Evolutionary conservation across 1,139 yeast genomes (phyloP).

Genomic region (Suhomyces chickasaworum): DNA sequence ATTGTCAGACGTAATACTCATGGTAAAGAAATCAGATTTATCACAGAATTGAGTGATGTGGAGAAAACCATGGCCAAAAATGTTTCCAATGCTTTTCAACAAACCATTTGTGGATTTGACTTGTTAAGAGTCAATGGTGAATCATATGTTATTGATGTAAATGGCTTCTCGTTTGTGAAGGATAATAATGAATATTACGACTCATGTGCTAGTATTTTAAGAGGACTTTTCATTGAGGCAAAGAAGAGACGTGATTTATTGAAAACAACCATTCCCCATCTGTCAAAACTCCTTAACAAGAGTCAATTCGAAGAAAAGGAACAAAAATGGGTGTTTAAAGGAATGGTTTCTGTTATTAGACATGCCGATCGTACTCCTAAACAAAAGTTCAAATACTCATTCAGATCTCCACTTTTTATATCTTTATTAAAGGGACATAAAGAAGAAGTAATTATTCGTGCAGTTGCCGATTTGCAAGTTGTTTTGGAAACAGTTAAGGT

Average conservation of each 20-base stretch:
- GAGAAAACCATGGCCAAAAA: slow-evolving; percentile 80
- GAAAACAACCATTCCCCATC: slow-evolving; percentile 42
- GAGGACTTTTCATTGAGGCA: slow-evolving; percentile 69
- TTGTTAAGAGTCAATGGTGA: slow-evolving; percentile 84
- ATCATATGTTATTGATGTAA: slow-evolving; percentile 94
- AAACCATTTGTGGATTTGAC: slow-evolving; percentile 98
- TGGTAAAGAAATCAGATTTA: slow-evolving; percentile 92
- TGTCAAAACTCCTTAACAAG: slow-evolving; percentile 39
- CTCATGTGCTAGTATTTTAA: slow-evolving; percentile 73
- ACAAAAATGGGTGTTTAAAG: slow-evolving; percentile 97
- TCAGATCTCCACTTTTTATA: slow-evolving; percentile 82
- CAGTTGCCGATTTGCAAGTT: slow-evolving; percentile 79
- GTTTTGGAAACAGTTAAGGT: slow-evolving; percentile 82
- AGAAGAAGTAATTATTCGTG: slow-evolving; percentile 93
- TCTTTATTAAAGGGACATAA: slow-evolving; percentile 90
- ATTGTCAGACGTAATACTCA: slow-evolving; percentile 95
- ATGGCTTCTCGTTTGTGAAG: slow-evolving; percentile 96
- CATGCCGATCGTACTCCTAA: slow-evolving; percentile 99
- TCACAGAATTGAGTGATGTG: slow-evolving; percentile 73
- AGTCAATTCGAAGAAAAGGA: slow-evolving; percentile 71
- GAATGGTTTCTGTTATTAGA: slow-evolving; percentile 85
- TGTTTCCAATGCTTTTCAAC: slow-evolving; percentile 77
- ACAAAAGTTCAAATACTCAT: slow-evolving; percentile 94
- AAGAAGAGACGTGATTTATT: slow-evolving; percentile 46
- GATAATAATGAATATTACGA: slow-evolving; percentile 89